Evolutionary conservation across 1,139 yeast species (phyloP).

Genomic region (Zhuliangozyma blackwelliae): DNA sequence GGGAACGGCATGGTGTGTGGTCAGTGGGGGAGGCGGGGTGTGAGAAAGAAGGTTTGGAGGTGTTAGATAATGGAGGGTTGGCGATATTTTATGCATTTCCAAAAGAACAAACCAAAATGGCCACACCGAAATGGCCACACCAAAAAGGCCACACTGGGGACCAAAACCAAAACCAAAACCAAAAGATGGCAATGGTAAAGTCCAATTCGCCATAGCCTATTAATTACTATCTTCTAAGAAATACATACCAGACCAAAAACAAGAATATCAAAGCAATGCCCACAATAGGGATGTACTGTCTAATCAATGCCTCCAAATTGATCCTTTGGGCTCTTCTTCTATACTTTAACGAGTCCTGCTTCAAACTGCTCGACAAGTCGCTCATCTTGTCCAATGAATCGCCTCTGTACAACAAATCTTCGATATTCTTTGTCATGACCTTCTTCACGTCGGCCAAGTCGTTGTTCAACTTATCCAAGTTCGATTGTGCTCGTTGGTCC

Average conservation of each 20-base stretch:
- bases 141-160: too few species aligned
- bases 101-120: too few species aligned
- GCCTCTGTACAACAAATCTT: slow-evolving; percentile 90
- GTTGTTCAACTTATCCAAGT: slow-evolving; percentile 77
- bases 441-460: slow-evolving; percentile 92
- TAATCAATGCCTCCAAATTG: slow-evolving; percentile 80
- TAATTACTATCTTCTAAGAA: background rate
- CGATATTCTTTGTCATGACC: slow-evolving; percentile 94
- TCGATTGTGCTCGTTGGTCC: slow-evolving; percentile 86
- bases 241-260: slow-evolving; percentile 79
- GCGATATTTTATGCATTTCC: too few species aligned
- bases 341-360: slow-evolving; percentile 83
- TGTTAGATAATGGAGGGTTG: too few species aligned
- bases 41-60: too few species aligned
- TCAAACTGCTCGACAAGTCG: slow-evolving; percentile 76
- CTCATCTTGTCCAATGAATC: slow-evolving; percentile 91
- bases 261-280: slow-evolving; percentile 70
- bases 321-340: slow-evolving; percentile 86
- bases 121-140: too few species aligned
- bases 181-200: too few species aligned
- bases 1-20: too few species aligned
- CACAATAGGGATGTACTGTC: slow-evolving; percentile 85
- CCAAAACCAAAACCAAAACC: too few species aligned
- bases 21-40: too few species aligned
- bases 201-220: too few species aligned